phyloP scores from a whole-genome alignment of 164 flowering plant species.

The Santalum album region DNA sequence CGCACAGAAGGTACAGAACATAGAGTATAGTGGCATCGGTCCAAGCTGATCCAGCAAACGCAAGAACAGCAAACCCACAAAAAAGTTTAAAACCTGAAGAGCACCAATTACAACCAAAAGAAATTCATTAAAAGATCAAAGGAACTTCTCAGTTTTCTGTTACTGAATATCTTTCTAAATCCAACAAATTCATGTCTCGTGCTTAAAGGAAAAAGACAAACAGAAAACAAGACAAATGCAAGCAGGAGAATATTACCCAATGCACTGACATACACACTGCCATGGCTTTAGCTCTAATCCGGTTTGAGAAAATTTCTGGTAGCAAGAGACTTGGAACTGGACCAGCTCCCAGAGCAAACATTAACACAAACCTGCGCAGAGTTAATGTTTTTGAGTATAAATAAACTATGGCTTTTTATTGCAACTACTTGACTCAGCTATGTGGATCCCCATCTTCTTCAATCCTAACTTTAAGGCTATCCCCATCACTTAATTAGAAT shows the following conservation, averaged over 20 bases:
- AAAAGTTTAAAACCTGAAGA: constrained; percentile 81
- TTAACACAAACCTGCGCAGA: constrained; percentile 68
- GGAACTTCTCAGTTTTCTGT: too few species aligned
- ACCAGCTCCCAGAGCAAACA: constrained; percentile 90
- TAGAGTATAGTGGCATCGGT: constrained; percentile 54
- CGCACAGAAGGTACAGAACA: constrained; percentile 61
- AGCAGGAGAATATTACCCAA: constrained; percentile 57
- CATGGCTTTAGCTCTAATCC: constrained; percentile 93
- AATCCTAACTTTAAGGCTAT: too few species aligned
- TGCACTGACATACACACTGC: constrained; percentile 87
- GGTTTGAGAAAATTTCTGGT: constrained; percentile 76
- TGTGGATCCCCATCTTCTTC: too few species aligned
- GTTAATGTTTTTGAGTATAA: too few species aligned
- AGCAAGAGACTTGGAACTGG: constrained; percentile 93
- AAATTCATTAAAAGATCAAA: neutral
- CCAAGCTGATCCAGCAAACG: constrained; percentile 78
- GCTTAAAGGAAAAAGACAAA: neutral
- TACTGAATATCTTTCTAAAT: too few species aligned
- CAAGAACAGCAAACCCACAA: constrained; percentile 84
- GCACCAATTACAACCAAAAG: neutral
- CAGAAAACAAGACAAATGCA: neutral
- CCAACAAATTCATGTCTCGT: neutral
- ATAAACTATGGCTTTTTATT: too few species aligned
- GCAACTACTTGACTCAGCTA: too few species aligned
- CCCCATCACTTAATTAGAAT: too few species aligned